Base-by-base conservation (phyloP, 169 alveolate genomes). In the Plasmodium ovale region DNA sequence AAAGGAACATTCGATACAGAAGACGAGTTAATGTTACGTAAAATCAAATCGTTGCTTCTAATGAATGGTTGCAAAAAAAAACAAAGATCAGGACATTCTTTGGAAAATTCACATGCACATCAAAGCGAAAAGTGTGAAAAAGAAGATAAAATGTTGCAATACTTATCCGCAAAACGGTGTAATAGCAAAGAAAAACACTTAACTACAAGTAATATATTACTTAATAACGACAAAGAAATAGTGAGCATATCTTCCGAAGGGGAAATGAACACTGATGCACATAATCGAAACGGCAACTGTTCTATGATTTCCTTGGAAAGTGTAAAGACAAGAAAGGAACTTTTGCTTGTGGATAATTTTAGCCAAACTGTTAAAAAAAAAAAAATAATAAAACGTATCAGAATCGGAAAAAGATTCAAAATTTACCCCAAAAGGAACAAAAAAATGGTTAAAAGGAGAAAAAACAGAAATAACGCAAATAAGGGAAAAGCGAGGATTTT, bases 311-410 rank as follows among this genome's bases (percentile, higher is more conserved):
- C 21, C 2, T 3, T 23, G 54, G 4, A 62, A 5, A 25, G 16
- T 12, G 35, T 25, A 69, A 33, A 37, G 27, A 19, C 64, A 69
- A 47, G 25, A 14, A 29, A 47, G 23, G 21, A 23, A 69, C 65
- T 25, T 14, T 35, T 47, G n/a, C 33, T 72, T 25, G 37, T 72
- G 12, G 70, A 72, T 16, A 72, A 72, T 16, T 72, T 23, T 33
- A 33, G 70, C 56, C 87, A 72, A 72, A 72, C 87, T 19, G 29
- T 56, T 54, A 25, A 39, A 25, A 54, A 33, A 60, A 72, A 58
- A 56, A 72, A 72, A 23, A 7, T 16, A 12, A 31, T n/a, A 53
- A 54, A 37, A 72, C n/a, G 25, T 19, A 44, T 10, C 21, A 72
- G 56, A 35, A 69, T 69, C 14, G 49, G 49, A 35, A 70, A 21